Percentiles rank a stretch among this genome's conserved stretches.
Evolutionary conservation across 495 filamentous ascomycete species (phyloP).

Genomic region (Aspergillus baeticus): DNA sequence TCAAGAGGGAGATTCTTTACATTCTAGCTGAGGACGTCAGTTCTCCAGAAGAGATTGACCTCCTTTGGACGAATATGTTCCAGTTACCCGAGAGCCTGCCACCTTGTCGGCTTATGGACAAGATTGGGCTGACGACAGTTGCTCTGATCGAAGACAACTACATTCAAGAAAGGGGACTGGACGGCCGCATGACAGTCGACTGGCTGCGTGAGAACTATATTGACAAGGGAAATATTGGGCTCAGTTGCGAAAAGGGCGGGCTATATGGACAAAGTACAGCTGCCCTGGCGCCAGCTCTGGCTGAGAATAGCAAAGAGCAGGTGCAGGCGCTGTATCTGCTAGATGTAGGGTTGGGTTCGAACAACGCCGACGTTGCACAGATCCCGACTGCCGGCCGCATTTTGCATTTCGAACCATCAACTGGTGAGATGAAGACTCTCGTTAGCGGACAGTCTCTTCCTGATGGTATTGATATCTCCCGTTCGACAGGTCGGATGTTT

Average conservation of each 20-base stretch:
- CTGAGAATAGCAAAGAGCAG: not conserved
- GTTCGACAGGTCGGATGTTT: conserved; percentile 37
- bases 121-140: conserved; percentile 33
- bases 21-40: conserved; percentile 52
- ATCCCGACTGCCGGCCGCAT: conserved; percentile 25
- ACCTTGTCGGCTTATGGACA: conserved; percentile 33
- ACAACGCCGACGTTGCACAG: conserved; percentile 18
- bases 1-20: conserved; percentile 52
- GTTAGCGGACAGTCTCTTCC: conserved; percentile 36
- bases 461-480: conserved; percentile 47
- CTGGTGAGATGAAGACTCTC: conserved; percentile 24
- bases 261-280: conserved; percentile 26
- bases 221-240: conserved; percentile 28
- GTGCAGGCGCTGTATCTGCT: conserved; percentile 26
- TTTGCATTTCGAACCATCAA: conserved; percentile 20
- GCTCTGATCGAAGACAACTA: conserved; percentile 46
- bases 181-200: conserved; percentile 26
- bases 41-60: conserved; percentile 47
- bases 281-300: not conserved
- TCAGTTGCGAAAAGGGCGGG: conserved; percentile 33
- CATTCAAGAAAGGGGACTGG: conserved; percentile 29
- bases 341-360: conserved; percentile 30
- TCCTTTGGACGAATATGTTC: conserved; percentile 35
- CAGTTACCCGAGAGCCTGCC: conserved; percentile 16
- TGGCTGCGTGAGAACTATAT: conserved; percentile 35